Conservation (phyloP, 495 filamentous ascomycete genomes). For the Amphirosellinia nigrospora region DNA sequence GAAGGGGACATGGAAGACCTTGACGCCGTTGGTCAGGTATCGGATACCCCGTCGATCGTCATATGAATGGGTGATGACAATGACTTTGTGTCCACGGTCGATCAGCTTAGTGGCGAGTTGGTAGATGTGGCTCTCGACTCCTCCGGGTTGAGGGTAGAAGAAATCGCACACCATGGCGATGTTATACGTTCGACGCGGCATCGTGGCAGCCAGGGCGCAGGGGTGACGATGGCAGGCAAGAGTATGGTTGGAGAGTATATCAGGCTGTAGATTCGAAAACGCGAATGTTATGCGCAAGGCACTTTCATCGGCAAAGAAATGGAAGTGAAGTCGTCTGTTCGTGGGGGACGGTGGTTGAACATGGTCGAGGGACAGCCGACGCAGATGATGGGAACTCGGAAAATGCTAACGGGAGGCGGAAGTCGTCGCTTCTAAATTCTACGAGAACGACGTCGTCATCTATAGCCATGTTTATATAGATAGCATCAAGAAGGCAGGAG, state of each 20-base stretch:
- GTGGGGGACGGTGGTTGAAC: constrained; percentile 6
- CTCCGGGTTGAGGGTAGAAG: constrained; percentile 97
- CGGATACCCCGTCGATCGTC: constrained; percentile 89
- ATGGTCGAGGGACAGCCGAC: not conserved
- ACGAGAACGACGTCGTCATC: not conserved
- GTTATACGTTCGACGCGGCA: constrained; percentile 64
- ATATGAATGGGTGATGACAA: constrained; percentile 98
- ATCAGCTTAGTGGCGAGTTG: constrained; percentile 95
- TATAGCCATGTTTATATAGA: not conserved
- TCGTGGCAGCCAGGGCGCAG: constrained; percentile 35
- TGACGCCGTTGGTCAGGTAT: constrained; percentile 96
- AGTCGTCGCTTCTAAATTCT: not conserved
- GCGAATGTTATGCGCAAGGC: not conserved
- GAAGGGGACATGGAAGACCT: constrained; percentile 97
- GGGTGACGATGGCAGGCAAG: constrained; percentile 28
- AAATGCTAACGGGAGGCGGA: not conserved
- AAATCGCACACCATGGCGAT: constrained; percentile 96
- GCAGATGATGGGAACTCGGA: not conserved
- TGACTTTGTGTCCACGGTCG: constrained; percentile 96
- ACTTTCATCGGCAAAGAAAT: not conserved
- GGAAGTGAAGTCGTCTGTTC: constrained; percentile 2
- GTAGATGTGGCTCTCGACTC: constrained; percentile 97
- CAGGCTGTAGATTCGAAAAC: not conserved
- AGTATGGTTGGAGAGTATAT: not conserved
- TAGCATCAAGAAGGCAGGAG: not conserved